These are phyloP conservation scores for Penicillium diatomitis DNA, from an alignment of 495 filamentous ascomycete species.

Conservation along the genomic window DNA sequence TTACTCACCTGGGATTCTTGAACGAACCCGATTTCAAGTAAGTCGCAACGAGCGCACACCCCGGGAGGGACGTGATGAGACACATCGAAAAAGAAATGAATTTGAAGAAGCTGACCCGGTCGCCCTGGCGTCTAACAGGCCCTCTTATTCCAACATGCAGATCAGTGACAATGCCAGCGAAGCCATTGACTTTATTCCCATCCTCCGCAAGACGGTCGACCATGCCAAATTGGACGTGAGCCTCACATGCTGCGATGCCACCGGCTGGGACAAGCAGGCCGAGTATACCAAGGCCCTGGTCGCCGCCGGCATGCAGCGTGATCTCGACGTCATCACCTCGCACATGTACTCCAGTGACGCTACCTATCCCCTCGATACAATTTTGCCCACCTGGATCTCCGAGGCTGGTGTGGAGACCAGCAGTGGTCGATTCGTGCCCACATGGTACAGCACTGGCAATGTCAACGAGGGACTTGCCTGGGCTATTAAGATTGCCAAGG, in stretches of 20 bases:
- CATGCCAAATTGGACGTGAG: neutral
- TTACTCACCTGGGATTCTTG: neutral
- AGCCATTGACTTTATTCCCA: neutral
- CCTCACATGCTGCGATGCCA: neutral
- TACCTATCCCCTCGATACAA: neutral
- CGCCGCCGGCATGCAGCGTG: neutral
- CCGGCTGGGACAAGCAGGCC: neutral
- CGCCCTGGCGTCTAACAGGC: neutral
- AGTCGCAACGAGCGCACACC: neutral
- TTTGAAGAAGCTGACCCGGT: no score
- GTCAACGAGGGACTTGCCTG: neutral
- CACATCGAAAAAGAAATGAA: no score
- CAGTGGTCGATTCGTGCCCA: neutral
- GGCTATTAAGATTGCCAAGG: neutral
- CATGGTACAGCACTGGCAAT: neutral
- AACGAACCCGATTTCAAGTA: neutral
- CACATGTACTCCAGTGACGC: neutral
- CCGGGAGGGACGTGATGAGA: no score
- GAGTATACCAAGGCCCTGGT: neutral
- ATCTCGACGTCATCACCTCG: neutral
- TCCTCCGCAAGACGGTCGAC: neutral
- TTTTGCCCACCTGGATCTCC: neutral
- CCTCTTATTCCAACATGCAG: neutral
- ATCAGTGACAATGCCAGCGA: neutral
- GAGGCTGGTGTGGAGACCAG: neutral